Evolutionary conservation across 306 rosid species (phyloP), one percentile per base, ranked within the genome.

Genomic region (Prosopis cineraria): DNA sequence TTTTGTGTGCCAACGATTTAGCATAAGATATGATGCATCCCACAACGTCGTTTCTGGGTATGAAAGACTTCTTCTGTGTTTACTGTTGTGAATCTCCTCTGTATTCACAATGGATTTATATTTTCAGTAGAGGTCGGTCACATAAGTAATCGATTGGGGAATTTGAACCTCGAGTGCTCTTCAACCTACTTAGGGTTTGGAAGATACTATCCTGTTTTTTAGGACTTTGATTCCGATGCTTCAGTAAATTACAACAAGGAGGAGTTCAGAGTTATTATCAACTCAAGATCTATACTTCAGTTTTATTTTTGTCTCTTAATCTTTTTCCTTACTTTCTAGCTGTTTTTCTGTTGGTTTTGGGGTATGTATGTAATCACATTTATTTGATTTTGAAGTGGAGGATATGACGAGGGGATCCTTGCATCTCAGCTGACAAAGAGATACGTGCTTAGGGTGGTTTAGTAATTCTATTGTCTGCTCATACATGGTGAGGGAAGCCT

Each of bases 161-260:
- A n/a, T 52, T 48, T 31, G 24, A 36, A 73, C 12, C 50, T 27
- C 36, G 20, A 13, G n/a, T 68, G 75, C 70, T 78, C 64, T 75
- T 78, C 56, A 59, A 62, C 79, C 9, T 59, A 82, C 27, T 78
- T 83, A 85, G 91, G 91, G 87, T 88, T 85, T 78, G 47, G 79
- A 64, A 72, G 70, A 64, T 70, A 41, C 25, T 53, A 12, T 67
- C 52, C 50, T 67, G 50, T 11, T 40, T 10, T n/a, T 39, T 67
- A 29, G 50, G 11, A 22, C 39, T 50, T 67, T 39, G 72, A 22
- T 39, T 67, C 44, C 34, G 72, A 67, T 66, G 27, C 71, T 37
- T 67, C 50, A 4, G 29, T 39, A 67, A 36, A 67, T 39, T 39
- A 39, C 70, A 11, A 0, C 47, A 65, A 36, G 24, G 7, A 31